A percentile compares a stretch with the other conserved stretches of the same genome.
These are phyloP conservation scores for Urochloa ruziziensis DNA, from an alignment of 176 grass and related monocot genomes.

Conservation along the genomic window DNA sequence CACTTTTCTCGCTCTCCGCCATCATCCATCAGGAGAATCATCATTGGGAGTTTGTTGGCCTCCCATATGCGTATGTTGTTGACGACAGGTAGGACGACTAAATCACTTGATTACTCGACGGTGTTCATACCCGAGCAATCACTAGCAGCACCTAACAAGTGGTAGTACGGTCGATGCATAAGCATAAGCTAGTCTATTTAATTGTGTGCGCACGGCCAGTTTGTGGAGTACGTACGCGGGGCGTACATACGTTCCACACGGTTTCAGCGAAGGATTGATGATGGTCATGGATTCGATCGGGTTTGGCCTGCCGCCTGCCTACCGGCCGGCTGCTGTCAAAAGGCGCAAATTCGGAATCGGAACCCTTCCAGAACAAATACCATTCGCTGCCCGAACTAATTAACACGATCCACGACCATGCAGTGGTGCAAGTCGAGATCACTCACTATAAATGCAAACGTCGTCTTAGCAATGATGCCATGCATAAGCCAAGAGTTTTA, in stretches of 20 bases:
- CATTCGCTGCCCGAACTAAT: background rate
- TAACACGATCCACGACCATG: background rate
- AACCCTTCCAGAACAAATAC: background rate
- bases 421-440: no score
- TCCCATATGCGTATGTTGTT: background rate
- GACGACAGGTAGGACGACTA: background rate
- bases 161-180: background rate
- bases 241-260: background rate
- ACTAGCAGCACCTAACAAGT: background rate
- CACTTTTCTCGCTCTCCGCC: background rate
- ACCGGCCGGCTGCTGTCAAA: background rate
- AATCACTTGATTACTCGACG: background rate
- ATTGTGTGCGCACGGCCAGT: background rate
- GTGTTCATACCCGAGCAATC: background rate
- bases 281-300: background rate
- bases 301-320: background rate
- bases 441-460: background rate
- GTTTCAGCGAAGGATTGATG: background rate
- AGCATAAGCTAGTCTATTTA: background rate
- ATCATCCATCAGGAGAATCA: background rate
- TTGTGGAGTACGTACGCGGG: background rate
- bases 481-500: background rate
- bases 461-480: background rate
- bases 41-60: background rate
- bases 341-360: no score